Base-by-base conservation (phyloP, 2,329 filamentous ascomycete genomes). In the Exophiala bonariae region DNA sequence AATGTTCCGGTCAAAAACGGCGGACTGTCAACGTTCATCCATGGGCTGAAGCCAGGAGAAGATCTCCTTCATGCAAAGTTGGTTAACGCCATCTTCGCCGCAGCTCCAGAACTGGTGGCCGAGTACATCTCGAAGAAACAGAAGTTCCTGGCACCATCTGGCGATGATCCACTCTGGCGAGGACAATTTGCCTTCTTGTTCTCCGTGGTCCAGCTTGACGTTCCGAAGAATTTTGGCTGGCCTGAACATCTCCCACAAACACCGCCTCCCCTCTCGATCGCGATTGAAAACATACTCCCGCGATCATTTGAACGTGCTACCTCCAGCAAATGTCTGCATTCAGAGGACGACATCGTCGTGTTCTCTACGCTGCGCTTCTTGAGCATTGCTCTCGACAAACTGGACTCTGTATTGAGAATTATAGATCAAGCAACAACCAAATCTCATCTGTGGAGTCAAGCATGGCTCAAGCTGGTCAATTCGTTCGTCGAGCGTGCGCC, bases 121-220 rank as follows among this genome's bases (percentile, higher is more conserved):
- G 84, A 90, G 60, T 99, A 95, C 65, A 97, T 96, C 62, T 76
- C 83, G 34, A 84, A 81, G 63, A 91, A 89, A 62, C 83, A 80
- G 50, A 81, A 85, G 44, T 93, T 97, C 60, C 82, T 85, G 0
- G 89, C 95, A 54, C 91, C 97, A 33, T 91, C 93, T 0, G 97
- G 96, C 63, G 77, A 95, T 4, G 93, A 90, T 3, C 85, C 90
- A 35, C 93, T 90, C 0, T 99, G 93, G 93, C 87, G 97, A 57
- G 91, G 92, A 33, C 96, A 95, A 63, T 89, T 90, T 0, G 83
- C 90, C 0, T 89, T 97, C 53, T 71, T 99, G 4, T 95, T 95
- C 66, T 87, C 86, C 51, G 82, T 85, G 1, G 82, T 96, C 36
- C 80, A 85, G 47, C 73, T 95, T 28, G 82, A 85, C 1, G 74